Evolutionary conservation across 208 protist genomes (phyloP), one percentile per base, ranked within the genome.

Genomic region (Acanthamoeba healyi): DNA sequence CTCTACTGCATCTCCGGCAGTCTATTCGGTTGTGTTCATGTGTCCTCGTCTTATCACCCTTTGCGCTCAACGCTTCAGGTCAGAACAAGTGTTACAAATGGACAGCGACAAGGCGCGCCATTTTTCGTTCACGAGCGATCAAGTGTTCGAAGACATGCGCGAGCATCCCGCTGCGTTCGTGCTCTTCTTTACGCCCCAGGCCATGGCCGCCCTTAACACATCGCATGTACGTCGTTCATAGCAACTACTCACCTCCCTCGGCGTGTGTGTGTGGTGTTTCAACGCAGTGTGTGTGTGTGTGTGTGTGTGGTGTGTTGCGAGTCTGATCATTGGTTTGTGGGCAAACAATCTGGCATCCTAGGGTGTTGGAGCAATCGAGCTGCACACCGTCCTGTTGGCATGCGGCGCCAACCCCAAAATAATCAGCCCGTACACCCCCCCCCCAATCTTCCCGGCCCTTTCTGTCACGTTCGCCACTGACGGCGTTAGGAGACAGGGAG

Each of bases 391-490:
- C 6, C 56, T 90, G 29, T 15, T 67, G 46, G 82, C 82, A 14
- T 90, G 56, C 56, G 82, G 82, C 17, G 82, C 82, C 32, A 90
- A 90, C 26, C 82, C 82, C n/a, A 90, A 65, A 29, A 61, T 90
- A 19, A 90, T 90, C 10, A 40, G 36, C 29, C 82, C n/a, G 46
- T 82, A 51, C 40, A 29, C 63, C 12, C 7, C 9, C 29, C 29
- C 63, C 26, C 63, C 63, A 0, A 40, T 24, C 77, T n/a, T n/a
- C n/a, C n/a, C n/a, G n/a, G n/a, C 32, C 32, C n/a, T 38, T 5
- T 51, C 44, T 51, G 44, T 51, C 46, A 51, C 46, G 17, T 15
- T 15, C 46, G 17, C 46, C 46, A 15, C 44, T 14, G n/a, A n/a
- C 14, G 44, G 44, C 44, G 14, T 51, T 51, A 51, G n/a, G n/a